Base-by-base conservation (phyloP, 495 filamentous ascomycete species). In the Echria macrotheca region DNA sequence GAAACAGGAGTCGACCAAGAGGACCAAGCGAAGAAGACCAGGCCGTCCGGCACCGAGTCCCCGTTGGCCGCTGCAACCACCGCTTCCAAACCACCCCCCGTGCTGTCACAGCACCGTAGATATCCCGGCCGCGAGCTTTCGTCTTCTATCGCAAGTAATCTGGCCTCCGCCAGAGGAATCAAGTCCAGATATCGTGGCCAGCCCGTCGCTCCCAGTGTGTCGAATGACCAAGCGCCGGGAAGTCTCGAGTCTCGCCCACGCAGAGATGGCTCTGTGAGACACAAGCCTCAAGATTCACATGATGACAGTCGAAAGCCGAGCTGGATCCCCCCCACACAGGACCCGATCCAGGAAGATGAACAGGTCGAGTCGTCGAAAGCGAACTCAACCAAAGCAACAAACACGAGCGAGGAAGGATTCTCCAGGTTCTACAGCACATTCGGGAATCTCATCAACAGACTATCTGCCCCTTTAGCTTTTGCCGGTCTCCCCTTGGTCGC, bases 381-480 rank as follows among this genome's bases (percentile, higher is more conserved):
- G 4, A 50, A 52, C 18, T 19, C 24, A 11, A 42, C n/a, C 18
- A 29, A 21, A 17, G 17, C 52, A 11, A 33, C 40, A 40, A 11
- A 51, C 3, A 43, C 32, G 0, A 71, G 65, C n/a, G 90, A 95
- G 7, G 89, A 94, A 41, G 75, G 83, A 0, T 98, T 96, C 62
- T 81, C 87, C 25, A 76, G 81, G 44, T 98, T 97, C 59, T 98
- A 95, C 68, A 87, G 77, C 45, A 88, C 85, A 14, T 89, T 96
- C 59, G 89, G 89, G 43, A 83, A 74, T 31, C 75, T 96, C 18
- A 84, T 96, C 57, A 87, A 85, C 42, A 69, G 78, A 41, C 78
- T 98, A 2, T 94, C 91, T 4, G 88, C 89, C 0, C 89, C 89
- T 10, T 73, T 98, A 5, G 91, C 89, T 10, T 97, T 95, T 66